phyloP scores from a whole-genome alignment of 2,329 filamentous ascomycete genomes.

The Seiridium unicorne region DNA sequence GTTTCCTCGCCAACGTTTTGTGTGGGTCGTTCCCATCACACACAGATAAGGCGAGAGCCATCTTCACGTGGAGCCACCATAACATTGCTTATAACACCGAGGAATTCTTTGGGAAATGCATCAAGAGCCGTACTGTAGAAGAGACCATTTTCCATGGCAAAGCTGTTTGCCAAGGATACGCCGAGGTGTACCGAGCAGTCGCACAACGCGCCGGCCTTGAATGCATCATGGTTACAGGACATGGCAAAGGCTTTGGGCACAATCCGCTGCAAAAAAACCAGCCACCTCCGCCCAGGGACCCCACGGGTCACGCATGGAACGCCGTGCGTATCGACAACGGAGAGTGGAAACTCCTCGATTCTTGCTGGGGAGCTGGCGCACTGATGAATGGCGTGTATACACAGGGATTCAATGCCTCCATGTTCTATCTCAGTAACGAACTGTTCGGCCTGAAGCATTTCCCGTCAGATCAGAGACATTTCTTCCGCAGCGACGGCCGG shows the following conservation, averaged over 20 bases:
- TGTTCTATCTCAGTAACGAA: constrained; percentile 66
- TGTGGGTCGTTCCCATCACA: constrained; percentile 75
- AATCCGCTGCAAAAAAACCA: constrained; percentile 60
- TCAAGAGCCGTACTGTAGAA: constrained; percentile 67
- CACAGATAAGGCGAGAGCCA: constrained; percentile 88
- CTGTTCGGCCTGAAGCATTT: constrained; percentile 81
- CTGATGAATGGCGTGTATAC: constrained; percentile 55
- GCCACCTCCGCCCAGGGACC: constrained; percentile 60
- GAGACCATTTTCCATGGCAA: constrained; percentile 74
- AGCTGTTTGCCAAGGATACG: constrained; percentile 91
- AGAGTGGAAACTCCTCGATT: constrained; percentile 86
- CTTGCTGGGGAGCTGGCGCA: constrained; percentile 87
- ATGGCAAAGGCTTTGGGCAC: constrained; percentile 86
- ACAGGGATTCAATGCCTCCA: constrained; percentile 63
- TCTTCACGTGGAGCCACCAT: constrained; percentile 95
- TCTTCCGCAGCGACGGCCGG: constrained; percentile 73
- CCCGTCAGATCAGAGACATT: constrained; percentile 64
- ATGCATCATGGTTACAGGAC: constrained; percentile 70
- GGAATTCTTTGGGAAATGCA: constrained; percentile 71
- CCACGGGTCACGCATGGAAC: constrained; percentile 84
- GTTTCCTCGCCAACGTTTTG: constrained; percentile 74
- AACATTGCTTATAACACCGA: constrained; percentile 84
- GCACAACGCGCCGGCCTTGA: constrained; percentile 79
- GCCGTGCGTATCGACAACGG: constrained; percentile 83
- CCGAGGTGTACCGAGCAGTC: constrained; percentile 75